A percentile compares a stretch with the other conserved stretches of the same genome.
Conservation (phyloP, 805 yeast species). For the Kluyveromyces dobzhanskii region DNA sequence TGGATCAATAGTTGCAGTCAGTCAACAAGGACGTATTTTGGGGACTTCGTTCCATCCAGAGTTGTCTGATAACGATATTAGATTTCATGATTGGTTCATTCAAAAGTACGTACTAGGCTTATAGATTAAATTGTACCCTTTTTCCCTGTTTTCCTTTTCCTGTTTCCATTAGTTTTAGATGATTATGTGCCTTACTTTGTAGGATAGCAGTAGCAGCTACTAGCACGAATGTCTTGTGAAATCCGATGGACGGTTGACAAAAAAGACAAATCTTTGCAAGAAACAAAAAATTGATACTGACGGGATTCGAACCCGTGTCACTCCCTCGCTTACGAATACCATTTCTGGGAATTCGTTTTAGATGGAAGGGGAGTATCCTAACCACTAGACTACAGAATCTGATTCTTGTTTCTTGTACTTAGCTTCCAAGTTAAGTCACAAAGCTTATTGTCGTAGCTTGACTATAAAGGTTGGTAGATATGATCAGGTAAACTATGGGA, state of each 20-base stretch:
- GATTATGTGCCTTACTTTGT: no score
- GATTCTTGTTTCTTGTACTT: no score
- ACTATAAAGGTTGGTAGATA: no score
- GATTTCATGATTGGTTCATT: conserved; percentile 67
- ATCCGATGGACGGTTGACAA: no score
- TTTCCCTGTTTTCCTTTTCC: neutral
- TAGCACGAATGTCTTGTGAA: no score
- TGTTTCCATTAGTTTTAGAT: no score
- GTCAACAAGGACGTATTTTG: conserved; percentile 53
- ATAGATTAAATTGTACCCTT: neutral
- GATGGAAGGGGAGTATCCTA: conserved; percentile 5
- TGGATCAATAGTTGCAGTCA: conserved; percentile 52
- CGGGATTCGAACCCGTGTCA: conserved; percentile 7
- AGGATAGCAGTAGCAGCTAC: no score
- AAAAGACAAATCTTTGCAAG: neutral
- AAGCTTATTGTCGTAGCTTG: no score
- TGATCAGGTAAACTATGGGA: no score
- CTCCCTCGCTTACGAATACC: conserved; percentile 3
- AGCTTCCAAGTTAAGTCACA: no score
- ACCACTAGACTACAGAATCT: conserved; percentile 5
- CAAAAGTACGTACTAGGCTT: conserved; percentile 41
- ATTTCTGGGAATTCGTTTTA: neutral
- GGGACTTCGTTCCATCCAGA: conserved; percentile 84
- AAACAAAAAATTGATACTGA: conserved; percentile 3
- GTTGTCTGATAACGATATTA: conserved; percentile 40